Percentiles rank a stretch among this genome's conserved stretches.
Evolutionary conservation across 2,329 filamentous ascomycete species (phyloP).

Genomic region (Amauroascus niger): DNA sequence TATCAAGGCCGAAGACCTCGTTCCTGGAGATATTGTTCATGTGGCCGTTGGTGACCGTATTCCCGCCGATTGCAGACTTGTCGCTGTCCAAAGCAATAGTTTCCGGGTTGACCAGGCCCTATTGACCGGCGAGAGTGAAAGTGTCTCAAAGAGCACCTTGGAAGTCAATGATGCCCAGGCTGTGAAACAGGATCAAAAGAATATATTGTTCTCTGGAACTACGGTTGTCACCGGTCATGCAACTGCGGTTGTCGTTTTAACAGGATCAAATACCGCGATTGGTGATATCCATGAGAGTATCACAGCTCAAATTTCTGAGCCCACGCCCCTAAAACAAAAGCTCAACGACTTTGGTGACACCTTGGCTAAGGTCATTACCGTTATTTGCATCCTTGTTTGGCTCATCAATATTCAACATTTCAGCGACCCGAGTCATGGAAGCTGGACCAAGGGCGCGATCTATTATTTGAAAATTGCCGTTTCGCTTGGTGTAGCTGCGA

Average conservation of each 20-base stretch:
- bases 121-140: slow-evolving; percentile 94
- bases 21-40: slow-evolving; percentile 85
- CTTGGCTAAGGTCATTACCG: slow-evolving; percentile 94
- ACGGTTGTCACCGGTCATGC: slow-evolving; percentile 93
- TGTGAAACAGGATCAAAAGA: slow-evolving; percentile 94
- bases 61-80: slow-evolving; percentile 82
- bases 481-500: slow-evolving; percentile 92
- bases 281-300: slow-evolving; percentile 99
- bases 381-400: slow-evolving; percentile 95
- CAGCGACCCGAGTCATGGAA: slow-evolving; percentile 84
- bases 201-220: slow-evolving; percentile 97
- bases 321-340: slow-evolving; percentile 96
- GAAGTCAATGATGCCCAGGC: slow-evolving; percentile 67
- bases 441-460: slow-evolving; percentile 92
- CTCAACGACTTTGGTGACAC: slow-evolving; percentile 95
- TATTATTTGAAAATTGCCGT: slow-evolving; percentile 99
- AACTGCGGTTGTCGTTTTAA: slow-evolving; percentile 80
- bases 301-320: slow-evolving; percentile 92
- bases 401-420: slow-evolving; percentile 98
- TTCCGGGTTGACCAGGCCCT: slow-evolving; percentile 96
- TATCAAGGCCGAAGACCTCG: slow-evolving; percentile 91
- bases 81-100: slow-evolving; percentile 91
- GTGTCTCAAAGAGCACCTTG: slow-evolving; percentile 71
- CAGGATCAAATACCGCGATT: slow-evolving; percentile 83
- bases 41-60: slow-evolving; percentile 86